Base-by-base conservation (phyloP, 805 yeast genomes). In the Hanseniaspora singularis region DNA sequence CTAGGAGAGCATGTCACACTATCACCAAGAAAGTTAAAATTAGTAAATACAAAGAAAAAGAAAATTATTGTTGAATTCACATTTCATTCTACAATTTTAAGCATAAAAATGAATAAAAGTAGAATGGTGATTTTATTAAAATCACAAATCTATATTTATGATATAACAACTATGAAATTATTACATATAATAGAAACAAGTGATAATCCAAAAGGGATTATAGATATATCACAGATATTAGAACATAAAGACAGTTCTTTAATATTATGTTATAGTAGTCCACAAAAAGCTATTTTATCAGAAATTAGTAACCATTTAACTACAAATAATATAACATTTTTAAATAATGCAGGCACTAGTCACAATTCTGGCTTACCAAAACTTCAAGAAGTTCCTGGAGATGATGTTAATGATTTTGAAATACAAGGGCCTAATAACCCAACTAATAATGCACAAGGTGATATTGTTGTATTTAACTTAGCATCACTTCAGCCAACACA, bases 1-100 rank as follows among this genome's bases (percentile, higher is more conserved):
- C 57, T 76, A 28, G 87, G 87, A 0, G 84, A 79, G 50, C 80
- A 74, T 50, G 74, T 80, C 2, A 62, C 70, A 3, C 69, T 76
- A 56, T 76, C 85, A 8, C 94, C 95, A n/a, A 70, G 96, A 51
- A 76, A 87, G 53, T 70, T 89, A 50, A 78, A 79, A 57, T 78
- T 89, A 46, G 69, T 88, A 49, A 92, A 92, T 64, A 84, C 95
- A 1, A 85, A 84, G 59, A 66, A 63, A 52, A 63, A 65, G 49
- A 59, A 74, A 0, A 64, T 69, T 0, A 81, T 82, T 12, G 82
- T 92, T 59, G 89, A 81, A 58, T 67, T 82, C 47, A 71, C 81
- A 0, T 82, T 81, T 54, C 81, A 85, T 1, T 69, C 80, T 3
- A 61, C 73, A 5, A 77, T 82, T 1, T 56, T 77, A 26, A 71